Conservation (phyloP, 257 asterid species). For the Lavandula angustifolia region DNA sequence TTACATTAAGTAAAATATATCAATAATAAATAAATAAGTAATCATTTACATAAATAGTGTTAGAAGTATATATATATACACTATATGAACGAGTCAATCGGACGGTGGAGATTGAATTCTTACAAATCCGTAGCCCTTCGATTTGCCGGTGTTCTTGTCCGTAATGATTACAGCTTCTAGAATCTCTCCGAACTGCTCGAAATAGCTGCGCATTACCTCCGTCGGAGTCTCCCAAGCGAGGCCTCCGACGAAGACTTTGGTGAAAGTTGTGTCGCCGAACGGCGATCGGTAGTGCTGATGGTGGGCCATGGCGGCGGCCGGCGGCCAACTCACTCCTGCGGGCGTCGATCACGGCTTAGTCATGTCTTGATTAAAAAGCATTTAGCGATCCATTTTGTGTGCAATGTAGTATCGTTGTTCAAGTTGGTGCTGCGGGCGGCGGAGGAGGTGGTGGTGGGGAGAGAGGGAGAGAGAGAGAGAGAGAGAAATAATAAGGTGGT, state of each 20-base stretch:
- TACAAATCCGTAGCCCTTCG: constrained; percentile 98
- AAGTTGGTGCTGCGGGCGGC: background rate
- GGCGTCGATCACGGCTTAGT: background rate
- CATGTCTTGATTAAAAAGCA: background rate
- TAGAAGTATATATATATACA: background rate
- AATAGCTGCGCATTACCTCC: constrained; percentile 74
- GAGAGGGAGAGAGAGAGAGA: background rate
- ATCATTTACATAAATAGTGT: background rate
- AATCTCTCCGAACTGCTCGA: constrained; percentile 89
- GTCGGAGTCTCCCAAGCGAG: constrained; percentile 98
- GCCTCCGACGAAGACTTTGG: constrained; percentile 96
- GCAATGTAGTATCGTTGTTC: too few relatives aligned
- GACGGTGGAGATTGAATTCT: constrained; percentile 17
- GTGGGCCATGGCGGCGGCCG: constrained; percentile 55
- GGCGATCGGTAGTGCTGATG: constrained; percentile 97
- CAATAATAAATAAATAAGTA: background rate
- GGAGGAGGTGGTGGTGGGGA: background rate
- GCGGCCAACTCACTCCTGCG: too few relatives aligned
- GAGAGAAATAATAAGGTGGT: background rate
- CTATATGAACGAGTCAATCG: background rate
- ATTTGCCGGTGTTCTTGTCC: constrained; percentile 88
- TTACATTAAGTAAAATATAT: background rate
- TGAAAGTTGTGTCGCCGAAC: constrained; percentile 89
- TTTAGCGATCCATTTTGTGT: too few relatives aligned
- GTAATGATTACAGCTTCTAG: constrained; percentile 96